These are phyloP conservation scores for Penicillium sp. DNA, from an alignment of 2,329 filamentous ascomycete genomes.

Conservation along the genomic window DNA sequence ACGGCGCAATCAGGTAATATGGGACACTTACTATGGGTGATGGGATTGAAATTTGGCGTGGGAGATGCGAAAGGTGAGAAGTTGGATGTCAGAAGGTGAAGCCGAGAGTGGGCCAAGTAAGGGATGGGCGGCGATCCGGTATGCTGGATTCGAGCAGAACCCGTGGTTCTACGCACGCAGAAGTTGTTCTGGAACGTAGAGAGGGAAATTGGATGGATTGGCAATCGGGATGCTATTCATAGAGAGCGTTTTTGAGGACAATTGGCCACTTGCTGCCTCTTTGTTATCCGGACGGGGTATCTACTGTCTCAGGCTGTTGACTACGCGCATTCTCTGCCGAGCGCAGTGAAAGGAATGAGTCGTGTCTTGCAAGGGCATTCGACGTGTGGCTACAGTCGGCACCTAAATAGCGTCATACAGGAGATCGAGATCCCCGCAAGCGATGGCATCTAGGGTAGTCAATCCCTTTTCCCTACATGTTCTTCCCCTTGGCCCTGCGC, in stretches of 20 bases:
- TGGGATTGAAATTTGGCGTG: not conserved
- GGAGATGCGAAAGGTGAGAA: conserved; percentile 9
- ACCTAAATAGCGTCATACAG: conserved; percentile 1
- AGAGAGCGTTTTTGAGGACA: not conserved
- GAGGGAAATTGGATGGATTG: no score
- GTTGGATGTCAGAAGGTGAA: conserved; percentile 11
- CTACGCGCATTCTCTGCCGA: no score
- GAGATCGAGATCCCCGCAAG: conserved; percentile 7
- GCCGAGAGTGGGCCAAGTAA: conserved; percentile 22
- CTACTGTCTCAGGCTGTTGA: no score
- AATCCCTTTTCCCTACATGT: no score
- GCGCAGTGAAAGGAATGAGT: no score
- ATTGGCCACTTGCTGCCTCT: conserved; percentile 4
- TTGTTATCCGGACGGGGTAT: no score
- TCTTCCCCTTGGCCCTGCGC: no score
- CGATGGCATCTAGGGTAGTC: conserved; percentile 3
- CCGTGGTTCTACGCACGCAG: conserved; percentile 13
- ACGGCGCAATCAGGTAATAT: no score
- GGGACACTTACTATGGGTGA: no score
- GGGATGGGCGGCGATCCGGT: conserved; percentile 20
- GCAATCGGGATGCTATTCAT: no score
- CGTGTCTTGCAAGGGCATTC: no score
- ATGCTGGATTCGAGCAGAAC: conserved; percentile 13
- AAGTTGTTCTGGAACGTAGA: not conserved
- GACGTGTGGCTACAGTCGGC: no score